A percentile compares a stretch with the other conserved stretches of the same genome.
Evolutionary conservation across 2,329 filamentous ascomycete genomes (phyloP).

Genomic region (Trichoderma sp.): DNA sequence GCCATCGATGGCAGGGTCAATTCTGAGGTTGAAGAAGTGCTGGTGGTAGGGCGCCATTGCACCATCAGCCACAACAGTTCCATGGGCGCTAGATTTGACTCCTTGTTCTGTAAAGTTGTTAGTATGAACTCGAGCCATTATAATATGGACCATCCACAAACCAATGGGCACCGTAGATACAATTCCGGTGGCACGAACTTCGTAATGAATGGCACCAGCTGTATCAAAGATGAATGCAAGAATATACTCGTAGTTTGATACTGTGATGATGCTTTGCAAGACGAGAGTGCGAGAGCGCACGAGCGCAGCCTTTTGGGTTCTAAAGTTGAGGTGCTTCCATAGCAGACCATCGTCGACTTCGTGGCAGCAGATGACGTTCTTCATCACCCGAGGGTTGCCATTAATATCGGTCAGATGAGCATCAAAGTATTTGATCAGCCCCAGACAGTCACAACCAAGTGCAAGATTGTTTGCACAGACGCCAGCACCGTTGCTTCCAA

Average conservation of each 20-base stretch:
- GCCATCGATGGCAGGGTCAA: not conserved
- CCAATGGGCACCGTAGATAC: not conserved
- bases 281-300: not conserved
- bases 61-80: not conserved
- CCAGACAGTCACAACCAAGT: not conserved
- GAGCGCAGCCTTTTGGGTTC: not conserved
- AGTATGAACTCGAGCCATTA: too few relatives aligned
- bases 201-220: not conserved
- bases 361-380: not conserved
- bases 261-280: not conserved
- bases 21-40: not conserved
- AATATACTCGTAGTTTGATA: not conserved
- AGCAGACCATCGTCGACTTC: not conserved
- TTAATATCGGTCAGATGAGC: not conserved
- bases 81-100: not conserved
- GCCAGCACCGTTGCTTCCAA: not conserved
- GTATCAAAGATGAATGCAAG: not conserved
- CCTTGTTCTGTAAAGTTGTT: not conserved
- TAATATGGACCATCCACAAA: not conserved
- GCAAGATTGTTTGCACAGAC: not conserved
- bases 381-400: not conserved
- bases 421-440: not conserved
- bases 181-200: not conserved
- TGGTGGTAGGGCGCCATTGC: not conserved
- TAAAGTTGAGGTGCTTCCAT: not conserved